Conservation (phyloP, 768 basidiomycete species). For the Xanthoconium purpureum region DNA sequence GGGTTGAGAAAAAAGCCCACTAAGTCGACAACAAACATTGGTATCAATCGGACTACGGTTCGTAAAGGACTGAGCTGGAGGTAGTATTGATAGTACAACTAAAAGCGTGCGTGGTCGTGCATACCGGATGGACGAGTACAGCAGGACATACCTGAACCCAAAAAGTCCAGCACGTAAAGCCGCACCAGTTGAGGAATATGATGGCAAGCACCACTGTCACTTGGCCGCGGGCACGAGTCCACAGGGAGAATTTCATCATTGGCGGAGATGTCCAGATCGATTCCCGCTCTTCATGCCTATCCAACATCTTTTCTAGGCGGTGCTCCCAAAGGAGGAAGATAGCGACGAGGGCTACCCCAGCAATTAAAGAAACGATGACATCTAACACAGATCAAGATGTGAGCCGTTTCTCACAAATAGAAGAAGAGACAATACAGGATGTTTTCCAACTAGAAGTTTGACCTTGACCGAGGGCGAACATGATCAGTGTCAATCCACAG, state of each 20-base stretch:
- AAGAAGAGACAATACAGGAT: background rate
- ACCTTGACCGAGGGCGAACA: background rate
- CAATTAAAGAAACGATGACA: background rate
- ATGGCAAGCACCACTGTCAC: background rate
- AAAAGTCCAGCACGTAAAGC: background rate
- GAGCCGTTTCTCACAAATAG: background rate
- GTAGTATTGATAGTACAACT: background rate
- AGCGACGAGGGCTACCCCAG: background rate
- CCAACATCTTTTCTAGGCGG: background rate
- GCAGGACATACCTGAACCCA: background rate
- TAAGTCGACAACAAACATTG: background rate
- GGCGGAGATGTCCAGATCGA: background rate
- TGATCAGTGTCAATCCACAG: background rate
- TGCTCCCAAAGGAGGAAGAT: background rate
- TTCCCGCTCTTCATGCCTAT: too few species aligned
- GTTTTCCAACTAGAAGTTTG: background rate
- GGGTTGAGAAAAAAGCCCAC: background rate
- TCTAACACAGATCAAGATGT: background rate
- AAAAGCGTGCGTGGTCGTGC: background rate
- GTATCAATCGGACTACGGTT: background rate
- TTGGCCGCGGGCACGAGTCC: background rate
- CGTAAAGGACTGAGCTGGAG: background rate
- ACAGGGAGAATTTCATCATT: background rate
- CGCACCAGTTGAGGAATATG: background rate
- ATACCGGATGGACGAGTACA: background rate